Evolutionary conservation across 2,329 filamentous ascomycete genomes (phyloP), one percentile per base, ranked within the genome.

Genomic region (Ophiostoma quercus): DNA sequence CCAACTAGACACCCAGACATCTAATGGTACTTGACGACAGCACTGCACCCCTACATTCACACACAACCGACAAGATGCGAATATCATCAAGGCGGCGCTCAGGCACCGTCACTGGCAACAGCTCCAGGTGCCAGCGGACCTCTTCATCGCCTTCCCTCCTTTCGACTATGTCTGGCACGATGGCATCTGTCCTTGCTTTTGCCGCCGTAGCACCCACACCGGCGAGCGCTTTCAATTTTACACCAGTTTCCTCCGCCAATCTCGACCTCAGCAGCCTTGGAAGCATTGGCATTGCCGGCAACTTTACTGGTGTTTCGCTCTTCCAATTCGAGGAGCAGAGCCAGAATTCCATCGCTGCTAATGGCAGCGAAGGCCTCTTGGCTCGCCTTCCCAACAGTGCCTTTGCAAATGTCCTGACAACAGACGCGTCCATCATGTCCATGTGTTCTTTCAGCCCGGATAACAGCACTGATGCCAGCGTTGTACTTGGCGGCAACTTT

Each of bases 401-500:
- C 37, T 92, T 97, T 74, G 85, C 89, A 25, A 87, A 88, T 22
- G 81, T 97, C 67, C 87, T 90, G 68, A 84, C 87, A 57, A 90
- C 93, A 63, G 92, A 98, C 79, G 94, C 90, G 71, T 88, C 90
- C 67, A 97, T 99, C 76, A 86, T 89, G 76, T 85, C 92, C 73
- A 95, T 99, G 91, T 99, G 95, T 81, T 82, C 90, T 25, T 92
- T 94, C 75, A 83, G 88, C 68, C 81, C 84, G 75, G 83, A 84
- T 70, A 85, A 92, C 78, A 90, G 91, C 73, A 85, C 83, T 6
- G 80, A 90, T 70, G 83, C 86, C n/a, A 90, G 90, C 57, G 86
- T 98, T 37, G 86, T 98, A 66, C 85, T 99, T 19, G 95, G 91
- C 70, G 95, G 95, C 66, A 98, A 98, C 81, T 99, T 99, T 78